phyloP scores from a whole-genome alignment of 2,329 filamentous ascomycete genomes.

The Fusarium dimerum region DNA sequence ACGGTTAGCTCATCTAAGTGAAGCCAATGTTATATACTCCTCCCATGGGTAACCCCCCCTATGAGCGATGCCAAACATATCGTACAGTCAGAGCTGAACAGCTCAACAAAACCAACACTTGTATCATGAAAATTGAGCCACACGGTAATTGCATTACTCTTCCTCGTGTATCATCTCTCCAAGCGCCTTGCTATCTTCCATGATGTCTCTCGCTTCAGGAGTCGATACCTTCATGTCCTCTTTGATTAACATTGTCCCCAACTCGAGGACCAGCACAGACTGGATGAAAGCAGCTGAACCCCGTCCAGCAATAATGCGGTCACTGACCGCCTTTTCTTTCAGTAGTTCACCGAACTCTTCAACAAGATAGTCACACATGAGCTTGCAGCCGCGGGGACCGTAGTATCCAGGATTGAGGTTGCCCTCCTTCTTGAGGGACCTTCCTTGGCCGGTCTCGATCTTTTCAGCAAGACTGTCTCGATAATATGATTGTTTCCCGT shows the following conservation, averaged over 20 bases:
- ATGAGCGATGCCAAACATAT: neutral
- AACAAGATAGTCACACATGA: constrained; percentile 72
- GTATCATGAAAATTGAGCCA: neutral
- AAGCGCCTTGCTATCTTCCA: constrained; percentile 67
- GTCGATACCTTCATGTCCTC: constrained; percentile 53
- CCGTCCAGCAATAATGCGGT: constrained; percentile 65
- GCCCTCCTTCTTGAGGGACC: constrained; percentile 60
- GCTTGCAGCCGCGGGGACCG: constrained; percentile 69
- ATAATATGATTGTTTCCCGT: constrained; percentile 62
- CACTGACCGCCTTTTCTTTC: constrained; percentile 61
- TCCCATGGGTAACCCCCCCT: neutral
- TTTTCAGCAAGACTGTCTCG: constrained; percentile 55
- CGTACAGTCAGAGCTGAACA: constrained; percentile 3
- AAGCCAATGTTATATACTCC: neutral
- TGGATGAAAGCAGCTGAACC: constrained; percentile 72
- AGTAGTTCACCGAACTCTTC: constrained; percentile 59
- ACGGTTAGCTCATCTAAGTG: neutral
- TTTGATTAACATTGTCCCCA: constrained; percentile 55
- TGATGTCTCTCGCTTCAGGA: constrained; percentile 51
- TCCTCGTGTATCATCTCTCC: constrained; percentile 70
- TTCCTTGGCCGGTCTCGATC: constrained; percentile 56
- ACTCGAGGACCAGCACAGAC: constrained; percentile 75
- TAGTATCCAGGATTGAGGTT: constrained; percentile 79
- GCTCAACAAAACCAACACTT: neutral
- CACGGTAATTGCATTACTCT: constrained; percentile 15